Conservation (phyloP, 441 rosid genomes). For the Populus hybrid region DNA sequence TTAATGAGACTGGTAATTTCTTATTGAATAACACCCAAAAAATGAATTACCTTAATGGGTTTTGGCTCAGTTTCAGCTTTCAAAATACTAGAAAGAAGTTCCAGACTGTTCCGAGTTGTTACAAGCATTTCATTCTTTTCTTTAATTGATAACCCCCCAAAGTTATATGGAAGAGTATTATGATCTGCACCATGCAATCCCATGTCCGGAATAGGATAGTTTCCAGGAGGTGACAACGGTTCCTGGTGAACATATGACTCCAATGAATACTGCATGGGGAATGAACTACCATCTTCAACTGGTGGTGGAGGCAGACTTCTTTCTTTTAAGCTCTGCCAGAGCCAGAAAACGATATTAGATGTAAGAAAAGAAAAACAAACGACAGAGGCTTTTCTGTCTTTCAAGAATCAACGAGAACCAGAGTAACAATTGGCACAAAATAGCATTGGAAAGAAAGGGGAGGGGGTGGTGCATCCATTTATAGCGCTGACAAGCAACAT, state of each 20-base stretch:
- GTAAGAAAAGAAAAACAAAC: background rate
- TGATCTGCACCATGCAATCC: constrained; percentile 27
- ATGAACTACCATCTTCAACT: constrained; percentile 30
- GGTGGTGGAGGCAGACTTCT: constrained; percentile 25
- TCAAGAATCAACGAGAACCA: background rate
- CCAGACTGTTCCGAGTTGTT: constrained; percentile 69
- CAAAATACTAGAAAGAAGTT: constrained; percentile 71
- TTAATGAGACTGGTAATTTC: background rate
- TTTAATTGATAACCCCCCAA: constrained; percentile 40
- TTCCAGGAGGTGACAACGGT: constrained; percentile 50
- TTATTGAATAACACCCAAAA: background rate
- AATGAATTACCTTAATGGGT: constrained; percentile 45
- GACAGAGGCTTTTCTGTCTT: background rate
- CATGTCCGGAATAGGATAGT: constrained; percentile 44
- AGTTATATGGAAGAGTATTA: constrained; percentile 29
- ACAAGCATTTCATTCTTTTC: constrained; percentile 63
- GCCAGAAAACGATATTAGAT: constrained; percentile 7
- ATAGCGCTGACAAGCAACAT: background rate
- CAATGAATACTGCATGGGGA: constrained; percentile 30
- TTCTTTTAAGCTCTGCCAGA: constrained; percentile 47
- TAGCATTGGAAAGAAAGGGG: background rate
- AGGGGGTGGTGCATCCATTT: background rate
- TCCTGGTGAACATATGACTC: constrained; percentile 56
- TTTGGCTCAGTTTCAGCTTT: constrained; percentile 48
- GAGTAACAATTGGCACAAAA: background rate